Base-by-base conservation (phyloP, 139 green algal species). In the Chlorella sp. region DNA sequence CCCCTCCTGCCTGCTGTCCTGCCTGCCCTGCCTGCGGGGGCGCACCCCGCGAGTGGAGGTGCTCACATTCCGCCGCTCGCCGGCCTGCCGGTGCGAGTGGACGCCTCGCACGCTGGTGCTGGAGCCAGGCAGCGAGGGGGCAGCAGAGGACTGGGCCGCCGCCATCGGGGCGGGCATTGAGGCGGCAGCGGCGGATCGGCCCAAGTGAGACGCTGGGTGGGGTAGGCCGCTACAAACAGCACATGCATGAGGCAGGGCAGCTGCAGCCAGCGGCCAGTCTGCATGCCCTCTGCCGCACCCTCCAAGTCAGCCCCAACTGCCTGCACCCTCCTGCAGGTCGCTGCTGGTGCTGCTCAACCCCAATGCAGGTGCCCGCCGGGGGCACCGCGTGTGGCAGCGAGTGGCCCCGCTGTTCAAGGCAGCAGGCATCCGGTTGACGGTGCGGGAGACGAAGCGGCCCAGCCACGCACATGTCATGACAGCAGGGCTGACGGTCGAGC, bases 321-420 rank as follows among this genome's bases (percentile, higher is more conserved):
- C 67, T 28, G 16, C 30, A 6, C 5, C 30, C 51, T 6, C 32
- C 32, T 62, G 41, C 78, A 84, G 47, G 44, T 69, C 32, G 36
- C 89, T 97, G 81, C 88, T 97, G 75, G 95, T 98, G 64, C 89
- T 97, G 71, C 74, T 98, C 20, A 98, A 98, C 88, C 95, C 95
- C 0, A 94, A 90, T 88, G 88, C 91, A 2, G 95, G 95, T 41
- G 23, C 69, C 7, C 55, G 90, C 1, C 69, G 78, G 34, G 92
- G 92, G 0, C 65, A 64, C 4, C 4, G 71, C 0, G 72, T 95
- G 17, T 98, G 91, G 91, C 55, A 91, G 32, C 47, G 81, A 0
- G 79, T 91, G 13, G 94, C 36, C 36, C 95, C 95, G 6, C 47
- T 96, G 0, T 92, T 97, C 67, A 25, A 85, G 16, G 81, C 85